Percentiles rank a stretch among this genome's conserved stretches.
These are phyloP conservation scores for Eustoma russellianum DNA, from an alignment of 257 asterid species.

Conservation along the genomic window DNA sequence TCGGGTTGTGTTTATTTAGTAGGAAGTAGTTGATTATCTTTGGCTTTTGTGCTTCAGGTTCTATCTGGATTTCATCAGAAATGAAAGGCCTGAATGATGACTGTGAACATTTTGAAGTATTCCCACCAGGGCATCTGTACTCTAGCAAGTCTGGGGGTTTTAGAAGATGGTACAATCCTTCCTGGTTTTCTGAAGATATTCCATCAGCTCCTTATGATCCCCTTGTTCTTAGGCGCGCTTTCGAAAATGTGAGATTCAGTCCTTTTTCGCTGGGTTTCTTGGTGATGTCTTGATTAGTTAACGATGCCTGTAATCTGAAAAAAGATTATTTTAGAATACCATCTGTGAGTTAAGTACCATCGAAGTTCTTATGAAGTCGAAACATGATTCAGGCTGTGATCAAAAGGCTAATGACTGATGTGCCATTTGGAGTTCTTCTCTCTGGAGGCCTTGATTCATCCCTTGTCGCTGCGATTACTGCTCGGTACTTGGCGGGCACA, in stretches of 20 bases:
- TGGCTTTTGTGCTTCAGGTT: constrained; percentile 37
- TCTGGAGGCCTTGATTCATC: constrained; percentile 99
- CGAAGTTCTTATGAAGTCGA: neutral
- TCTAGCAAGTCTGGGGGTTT: constrained; percentile 72
- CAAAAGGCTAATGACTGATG: constrained; percentile 96
- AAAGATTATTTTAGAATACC: no score
- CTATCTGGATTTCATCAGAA: constrained; percentile 91
- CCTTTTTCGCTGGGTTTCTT: neutral
- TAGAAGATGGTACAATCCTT: constrained; percentile 85
- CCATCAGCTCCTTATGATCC: constrained; percentile 92
- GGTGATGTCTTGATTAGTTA: neutral
- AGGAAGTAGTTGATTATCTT: neutral
- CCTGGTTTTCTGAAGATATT: constrained; percentile 74
- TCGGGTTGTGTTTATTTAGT: neutral
- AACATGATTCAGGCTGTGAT: constrained; percentile 60
- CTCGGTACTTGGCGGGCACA: constrained; percentile 77
- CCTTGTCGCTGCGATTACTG: constrained; percentile 80
- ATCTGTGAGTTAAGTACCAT: neutral
- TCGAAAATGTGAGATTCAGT: constrained; percentile 55
- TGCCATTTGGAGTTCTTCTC: constrained; percentile 88
- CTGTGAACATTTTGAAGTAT: constrained; percentile 85
- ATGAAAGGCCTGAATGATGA: constrained; percentile 77
- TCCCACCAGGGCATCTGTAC: constrained; percentile 90
- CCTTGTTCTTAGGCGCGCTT: constrained; percentile 62
- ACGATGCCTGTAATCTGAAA: no score